These are phyloP conservation scores for Plectosphaerella sp. DNA, from an alignment of 2,329 filamentous ascomycete species.

Conservation along the genomic window DNA sequence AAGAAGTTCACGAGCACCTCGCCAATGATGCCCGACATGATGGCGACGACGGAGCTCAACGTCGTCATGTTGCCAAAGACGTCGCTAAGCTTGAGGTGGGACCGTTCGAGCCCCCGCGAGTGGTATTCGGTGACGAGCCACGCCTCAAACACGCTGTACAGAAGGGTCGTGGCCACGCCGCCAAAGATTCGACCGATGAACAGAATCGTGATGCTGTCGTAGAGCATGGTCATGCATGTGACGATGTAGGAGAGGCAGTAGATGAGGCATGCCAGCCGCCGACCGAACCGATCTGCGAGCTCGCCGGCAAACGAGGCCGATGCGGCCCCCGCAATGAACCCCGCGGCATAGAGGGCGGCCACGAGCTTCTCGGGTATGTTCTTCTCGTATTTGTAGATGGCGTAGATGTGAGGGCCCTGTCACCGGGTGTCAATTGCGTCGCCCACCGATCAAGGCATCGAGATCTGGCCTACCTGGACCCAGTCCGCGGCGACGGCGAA, in stretches of 20 bases:
- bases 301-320: constrained; percentile 35
- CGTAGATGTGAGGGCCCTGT: constrained; percentile 44
- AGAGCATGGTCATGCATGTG: constrained; percentile 48
- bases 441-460: not conserved
- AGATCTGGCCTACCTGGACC: constrained; percentile 20
- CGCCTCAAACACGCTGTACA: constrained; percentile 55
- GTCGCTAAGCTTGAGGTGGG: constrained; percentile 37
- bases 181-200: constrained; percentile 51
- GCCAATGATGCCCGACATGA: constrained; percentile 46
- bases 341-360: constrained; percentile 38
- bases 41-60: constrained; percentile 51
- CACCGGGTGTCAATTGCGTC: not conserved
- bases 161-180: constrained; percentile 50
- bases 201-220: constrained; percentile 34
- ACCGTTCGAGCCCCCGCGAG: constrained; percentile 33
- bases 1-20: constrained; percentile 41
- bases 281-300: constrained; percentile 39
- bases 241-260: constrained; percentile 49
- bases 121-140: constrained; percentile 58
- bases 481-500: constrained; percentile 27
- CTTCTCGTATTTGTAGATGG: constrained; percentile 47
- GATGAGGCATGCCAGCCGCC: constrained; percentile 44
- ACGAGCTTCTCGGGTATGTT: constrained; percentile 36
- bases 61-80: constrained; percentile 50
- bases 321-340: constrained; percentile 44